A percentile compares a stretch with the other conserved stretches of the same genome.
Conservation (phyloP, 2,329 filamentous ascomycete species). For the Venturia nashicola region DNA sequence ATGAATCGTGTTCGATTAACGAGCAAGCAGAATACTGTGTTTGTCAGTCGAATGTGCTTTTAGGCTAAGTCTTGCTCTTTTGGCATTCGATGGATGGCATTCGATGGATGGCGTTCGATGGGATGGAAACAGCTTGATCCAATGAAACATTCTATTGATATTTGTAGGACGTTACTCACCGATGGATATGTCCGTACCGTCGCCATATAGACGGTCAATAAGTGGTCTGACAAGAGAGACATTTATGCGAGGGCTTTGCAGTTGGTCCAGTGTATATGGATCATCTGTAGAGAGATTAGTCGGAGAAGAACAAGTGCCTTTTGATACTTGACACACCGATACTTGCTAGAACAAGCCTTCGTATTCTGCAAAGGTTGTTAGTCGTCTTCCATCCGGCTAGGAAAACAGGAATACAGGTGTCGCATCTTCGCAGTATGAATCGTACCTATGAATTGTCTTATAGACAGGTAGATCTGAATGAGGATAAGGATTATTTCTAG, state of each 20-base stretch:
- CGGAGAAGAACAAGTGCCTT: neutral
- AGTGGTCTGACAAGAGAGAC: conserved; percentile 66
- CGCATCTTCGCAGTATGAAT: too few relatives aligned
- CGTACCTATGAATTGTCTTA: conserved; percentile 10
- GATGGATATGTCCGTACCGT: conserved; percentile 67
- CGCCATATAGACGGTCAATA: conserved; percentile 66
- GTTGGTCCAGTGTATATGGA: conserved; percentile 59
- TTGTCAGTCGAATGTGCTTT: neutral
- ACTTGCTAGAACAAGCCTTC: conserved; percentile 32
- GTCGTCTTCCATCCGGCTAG: neutral
- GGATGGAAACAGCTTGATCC: conserved; percentile 38
- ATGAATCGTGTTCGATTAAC: conserved; percentile 74
- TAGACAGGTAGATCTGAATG: conserved; percentile 10
- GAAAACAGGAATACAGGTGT: neutral
- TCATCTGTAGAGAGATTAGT: conserved; percentile 33
- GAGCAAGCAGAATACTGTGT: conserved; percentile 63
- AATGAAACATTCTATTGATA: conserved; percentile 47
- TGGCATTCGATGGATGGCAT: too few relatives aligned
- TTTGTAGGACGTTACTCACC: conserved; percentile 13
- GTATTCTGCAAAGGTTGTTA: conserved; percentile 21
- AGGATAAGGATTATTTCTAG: neutral
- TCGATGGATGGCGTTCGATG: too few relatives aligned
- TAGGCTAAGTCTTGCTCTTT: neutral
- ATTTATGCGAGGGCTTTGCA: conserved; percentile 72
- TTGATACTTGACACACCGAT: conserved; percentile 23